Percentiles rank a stretch among this genome's conserved stretches.
phyloP scores from a whole-genome alignment of 805 yeast genomes.

The Jamesozyma gamospora region DNA sequence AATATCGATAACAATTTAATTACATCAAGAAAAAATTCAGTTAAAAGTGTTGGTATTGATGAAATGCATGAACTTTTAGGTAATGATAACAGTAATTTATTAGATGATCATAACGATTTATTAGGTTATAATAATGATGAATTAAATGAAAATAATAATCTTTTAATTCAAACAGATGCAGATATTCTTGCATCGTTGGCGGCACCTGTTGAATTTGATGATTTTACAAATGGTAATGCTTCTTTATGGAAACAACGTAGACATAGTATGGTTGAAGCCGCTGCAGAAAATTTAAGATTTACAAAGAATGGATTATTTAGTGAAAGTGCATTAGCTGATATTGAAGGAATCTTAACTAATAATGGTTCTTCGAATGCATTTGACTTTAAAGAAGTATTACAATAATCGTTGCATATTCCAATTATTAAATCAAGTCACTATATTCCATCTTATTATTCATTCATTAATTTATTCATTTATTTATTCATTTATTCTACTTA shows the following conservation, averaged over 20 bases:
- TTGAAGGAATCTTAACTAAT: slow-evolving; percentile 44
- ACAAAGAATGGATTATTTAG: slow-evolving; percentile 71
- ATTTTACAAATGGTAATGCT: slow-evolving; percentile 16
- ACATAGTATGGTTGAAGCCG: slow-evolving; percentile 65
- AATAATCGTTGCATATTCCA: slow-evolving; percentile 9
- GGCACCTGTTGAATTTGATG: slow-evolving; percentile 25
- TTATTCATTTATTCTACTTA: too few relatives aligned
- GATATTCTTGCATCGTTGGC: slow-evolving; percentile 27
- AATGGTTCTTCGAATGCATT: slow-evolving; percentile 12
- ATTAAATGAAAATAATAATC: slow-evolving; percentile 5
- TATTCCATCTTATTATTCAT: too few relatives aligned
- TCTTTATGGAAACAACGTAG: slow-evolving; percentile 43
- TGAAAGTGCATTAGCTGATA: slow-evolving; percentile 63
- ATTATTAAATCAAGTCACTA: background rate
- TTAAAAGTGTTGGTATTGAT: slow-evolving; percentile 24
- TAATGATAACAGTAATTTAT: slow-evolving; percentile 16
- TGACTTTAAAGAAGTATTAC: slow-evolving; percentile 22
- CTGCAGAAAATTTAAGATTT: slow-evolving; percentile 62
- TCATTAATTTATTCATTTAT: too few relatives aligned
- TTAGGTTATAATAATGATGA: slow-evolving; percentile 4
- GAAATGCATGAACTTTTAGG: slow-evolving; percentile 25
- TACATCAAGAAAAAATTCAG: slow-evolving; percentile 16
- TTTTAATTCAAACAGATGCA: slow-evolving; percentile 18
- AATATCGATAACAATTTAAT: background rate
- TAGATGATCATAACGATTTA: slow-evolving; percentile 9